These are phyloP conservation scores for Clitoria ternatea DNA, from an alignment of 306 rosid genomes.

Conservation along the genomic window DNA sequence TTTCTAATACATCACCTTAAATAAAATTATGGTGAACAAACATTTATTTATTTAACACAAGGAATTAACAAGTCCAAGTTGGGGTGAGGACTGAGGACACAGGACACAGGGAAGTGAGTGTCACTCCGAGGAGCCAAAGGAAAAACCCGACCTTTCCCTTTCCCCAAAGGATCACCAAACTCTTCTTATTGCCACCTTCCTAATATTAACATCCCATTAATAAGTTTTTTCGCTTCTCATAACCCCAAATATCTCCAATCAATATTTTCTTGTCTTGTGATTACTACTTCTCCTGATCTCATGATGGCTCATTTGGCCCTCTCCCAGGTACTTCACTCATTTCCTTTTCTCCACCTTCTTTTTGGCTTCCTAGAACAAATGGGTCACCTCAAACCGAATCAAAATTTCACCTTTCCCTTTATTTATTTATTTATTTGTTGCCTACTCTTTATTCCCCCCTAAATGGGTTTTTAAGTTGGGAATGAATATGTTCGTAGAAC, in stretches of 20 bases:
- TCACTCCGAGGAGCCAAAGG: slow-evolving; percentile 15
- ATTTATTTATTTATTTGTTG: background rate
- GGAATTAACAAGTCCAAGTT: background rate
- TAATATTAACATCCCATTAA: background rate
- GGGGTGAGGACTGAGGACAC: background rate
- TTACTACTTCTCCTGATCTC: slow-evolving; percentile 1
- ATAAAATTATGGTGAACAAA: too few relatives aligned
- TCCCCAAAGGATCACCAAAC: slow-evolving; percentile 31
- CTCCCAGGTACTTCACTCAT: slow-evolving; percentile 34
- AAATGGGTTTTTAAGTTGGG: background rate
- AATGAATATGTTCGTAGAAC: background rate
- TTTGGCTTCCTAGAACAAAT: background rate
- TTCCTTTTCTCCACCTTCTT: background rate
- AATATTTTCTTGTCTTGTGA: background rate
- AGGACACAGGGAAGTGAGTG: background rate
- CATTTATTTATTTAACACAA: too few relatives aligned
- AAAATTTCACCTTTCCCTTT: slow-evolving; percentile 15
- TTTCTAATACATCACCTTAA: too few relatives aligned
- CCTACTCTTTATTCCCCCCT: background rate
- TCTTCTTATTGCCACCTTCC: background rate
- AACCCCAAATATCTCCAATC: background rate
- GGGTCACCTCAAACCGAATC: slow-evolving; percentile 6
- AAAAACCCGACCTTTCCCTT: slow-evolving; percentile 31
- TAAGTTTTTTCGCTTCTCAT: background rate
- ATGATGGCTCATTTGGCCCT: slow-evolving; percentile 33